Evolutionary conservation across 805 yeast genomes (phyloP), one percentile per base, ranked within the genome.

Genomic region (Cyberlindnera euphorbiae): DNA sequence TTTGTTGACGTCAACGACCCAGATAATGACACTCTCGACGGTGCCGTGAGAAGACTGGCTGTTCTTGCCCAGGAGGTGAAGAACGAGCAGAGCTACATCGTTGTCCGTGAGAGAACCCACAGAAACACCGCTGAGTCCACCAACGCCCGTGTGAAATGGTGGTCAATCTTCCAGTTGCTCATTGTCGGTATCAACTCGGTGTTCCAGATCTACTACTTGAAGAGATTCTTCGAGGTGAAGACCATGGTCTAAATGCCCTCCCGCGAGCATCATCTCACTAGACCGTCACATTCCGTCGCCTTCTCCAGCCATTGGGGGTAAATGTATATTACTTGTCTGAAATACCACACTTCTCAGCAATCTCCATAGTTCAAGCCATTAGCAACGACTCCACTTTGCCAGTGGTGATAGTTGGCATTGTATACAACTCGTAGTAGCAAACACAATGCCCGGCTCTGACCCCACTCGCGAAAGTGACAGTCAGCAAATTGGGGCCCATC

Each of bases 101-200:
- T 89, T 32, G 88, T 90, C 43, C 80, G 98, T 65, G 98, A 90
- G 66, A 82, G 97, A 67, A 84, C 94, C 12, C 98, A 90, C 63
- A 83, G 98, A 75, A 93, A 90, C 66, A 90, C 98, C 8, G 97
- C 98, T 6, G 98, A 90, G 66, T 84, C 95, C 17, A 90, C 98
- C 30, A 90, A 90, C 63, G 82, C 93, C 37, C 79, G 98, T 55
- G 97, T 90, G 47, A 90, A 90, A 64, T 93, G 95, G 86, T 90
- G 98, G 98, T 85, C 96, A 18, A 71, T 86, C 22, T 82, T 89
- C 72, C 98, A 90, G 68, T 69, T 93, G 46, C 53, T 79, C 35
- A 89, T 93, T 38, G 97, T 90, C 30, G 82, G 82, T 13, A 75
- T 73, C 44, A 93, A 88, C 68, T 85, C 96, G 18, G 50, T 89